These are phyloP conservation scores for Hypoxylon crocopeplum DNA, from an alignment of 495 filamentous ascomycete genomes.

Conservation along the genomic window DNA sequence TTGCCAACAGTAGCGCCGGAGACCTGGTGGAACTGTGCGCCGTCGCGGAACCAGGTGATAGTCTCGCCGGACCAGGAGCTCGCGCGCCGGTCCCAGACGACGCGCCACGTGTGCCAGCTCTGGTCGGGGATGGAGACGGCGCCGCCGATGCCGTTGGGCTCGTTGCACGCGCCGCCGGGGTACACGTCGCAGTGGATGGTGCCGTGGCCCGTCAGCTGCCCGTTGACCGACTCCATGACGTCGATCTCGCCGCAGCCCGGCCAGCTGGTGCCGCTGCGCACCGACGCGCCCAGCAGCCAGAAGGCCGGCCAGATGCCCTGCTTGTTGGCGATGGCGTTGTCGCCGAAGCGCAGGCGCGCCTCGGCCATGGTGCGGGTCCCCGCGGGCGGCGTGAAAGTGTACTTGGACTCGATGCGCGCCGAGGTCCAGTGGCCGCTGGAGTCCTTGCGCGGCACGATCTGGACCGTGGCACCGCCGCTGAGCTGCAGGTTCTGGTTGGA, in stretches of 20 bases:
- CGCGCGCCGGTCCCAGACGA: slow-evolving; percentile 51
- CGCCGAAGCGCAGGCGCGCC: slow-evolving; percentile 52
- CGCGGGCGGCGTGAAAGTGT: slow-evolving; percentile 50
- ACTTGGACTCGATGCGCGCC: slow-evolving; percentile 54
- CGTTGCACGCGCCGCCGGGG: slow-evolving; percentile 55
- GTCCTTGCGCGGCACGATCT: slow-evolving; percentile 53
- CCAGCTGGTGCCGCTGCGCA: too few relatives aligned
- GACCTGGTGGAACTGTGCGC: slow-evolving; percentile 48
- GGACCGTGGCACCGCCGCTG: slow-evolving; percentile 52
- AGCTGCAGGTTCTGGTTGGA: slow-evolving; percentile 48
- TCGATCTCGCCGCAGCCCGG: slow-evolving; percentile 62
- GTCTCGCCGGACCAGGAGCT: slow-evolving; percentile 49
- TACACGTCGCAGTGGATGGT: slow-evolving; percentile 55
- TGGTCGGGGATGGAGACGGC: slow-evolving; percentile 46
- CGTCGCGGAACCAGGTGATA: slow-evolving; percentile 58
- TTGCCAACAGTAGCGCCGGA: slow-evolving; percentile 46
- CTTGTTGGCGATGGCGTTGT: slow-evolving; percentile 43
- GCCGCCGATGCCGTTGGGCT: slow-evolving; percentile 48
- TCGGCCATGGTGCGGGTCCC: slow-evolving; percentile 51
- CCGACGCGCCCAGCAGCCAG: slow-evolving; percentile 60
- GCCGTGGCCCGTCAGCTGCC: slow-evolving; percentile 50
- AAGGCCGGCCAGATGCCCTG: slow-evolving; percentile 63
- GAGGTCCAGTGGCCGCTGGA: slow-evolving; percentile 53
- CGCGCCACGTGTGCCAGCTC: slow-evolving; percentile 55
- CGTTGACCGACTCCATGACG: slow-evolving; percentile 58